These are phyloP conservation scores for Leavenworthia alabamica DNA, from an alignment of 345 rosid genomes.

Conservation along the genomic window DNA sequence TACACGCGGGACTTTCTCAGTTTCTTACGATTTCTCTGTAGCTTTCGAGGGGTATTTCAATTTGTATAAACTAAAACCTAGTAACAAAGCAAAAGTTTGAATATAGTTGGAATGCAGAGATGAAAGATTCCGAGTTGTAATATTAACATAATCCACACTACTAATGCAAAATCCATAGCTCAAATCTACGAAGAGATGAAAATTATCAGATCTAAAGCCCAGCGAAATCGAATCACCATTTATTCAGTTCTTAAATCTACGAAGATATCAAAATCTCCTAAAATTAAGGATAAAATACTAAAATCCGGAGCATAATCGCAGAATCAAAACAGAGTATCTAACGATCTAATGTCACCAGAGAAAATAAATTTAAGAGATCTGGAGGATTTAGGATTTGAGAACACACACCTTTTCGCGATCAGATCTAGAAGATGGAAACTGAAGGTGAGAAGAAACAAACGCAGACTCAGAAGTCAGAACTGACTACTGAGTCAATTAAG, in stretches of 20 bases:
- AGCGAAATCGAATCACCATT: slow-evolving; percentile 1
- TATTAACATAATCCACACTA: background rate
- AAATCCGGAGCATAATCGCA: too few relatives aligned
- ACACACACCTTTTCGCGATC: slow-evolving; percentile 25
- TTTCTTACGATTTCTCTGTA: too few relatives aligned
- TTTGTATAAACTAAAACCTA: slow-evolving; percentile 5
- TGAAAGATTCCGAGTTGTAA: background rate
- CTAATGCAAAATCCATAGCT: background rate
- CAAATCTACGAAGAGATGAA: too few relatives aligned
- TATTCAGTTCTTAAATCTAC: background rate
- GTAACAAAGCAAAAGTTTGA: background rate
- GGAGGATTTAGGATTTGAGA: background rate
- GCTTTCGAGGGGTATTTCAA: background rate
- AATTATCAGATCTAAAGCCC: slow-evolving; percentile 18
- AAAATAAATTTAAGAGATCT: slow-evolving; percentile 1
- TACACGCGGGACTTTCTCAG: background rate
- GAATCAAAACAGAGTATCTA: background rate
- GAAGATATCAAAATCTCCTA: background rate
- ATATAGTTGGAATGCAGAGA: background rate
- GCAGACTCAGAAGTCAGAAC: slow-evolving; percentile 17
- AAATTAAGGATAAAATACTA: background rate
- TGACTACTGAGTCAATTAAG: slow-evolving; percentile 16
- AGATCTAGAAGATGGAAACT: slow-evolving; percentile 22
- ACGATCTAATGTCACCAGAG: background rate
- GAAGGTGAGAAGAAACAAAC: slow-evolving; percentile 1